Evolutionary conservation across 495 filamentous ascomycete genomes (phyloP), one percentile per base, ranked within the genome.

Genomic region (Talaromyces stipitatus): DNA sequence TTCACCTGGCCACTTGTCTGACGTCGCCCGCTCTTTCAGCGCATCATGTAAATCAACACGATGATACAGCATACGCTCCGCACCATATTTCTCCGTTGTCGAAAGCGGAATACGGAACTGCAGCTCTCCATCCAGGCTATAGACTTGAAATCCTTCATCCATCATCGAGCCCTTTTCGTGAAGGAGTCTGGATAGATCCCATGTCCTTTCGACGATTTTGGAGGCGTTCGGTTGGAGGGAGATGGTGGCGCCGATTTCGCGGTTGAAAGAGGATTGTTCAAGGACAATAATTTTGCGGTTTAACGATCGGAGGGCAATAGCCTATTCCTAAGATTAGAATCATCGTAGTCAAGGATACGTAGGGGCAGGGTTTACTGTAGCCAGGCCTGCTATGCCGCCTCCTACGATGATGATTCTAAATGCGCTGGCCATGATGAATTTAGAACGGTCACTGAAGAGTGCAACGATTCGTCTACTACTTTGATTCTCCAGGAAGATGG

Each of bases 141-240:
- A 72, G 11, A 67, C 59, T 20, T 63, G 61, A n/a, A 72, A 68
- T 2, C 62, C 66, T 22, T 64, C 61, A 29, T 71, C 66, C 5
- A 66, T 56, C 58, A 69, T 65, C 10, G 61, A 55, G 5, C 57
- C 57, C 0, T 58, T 57, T 20, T 61, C 56, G 1, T 50, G 30
- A 4, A 66, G 52, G 2, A 55, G 48, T 1, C 55, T 8, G 1
- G 54, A 22, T 18, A 67, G 47, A 6, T 50, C 57, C 65, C 66
- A 71, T 47, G 55, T 55, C 0, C 14, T 43, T 16, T 68, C 58
- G 9, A 66, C 54, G 24, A 71, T 68, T n/a, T 59, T 64, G 0
- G 64, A 65, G 5, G 64, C 67, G 46, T 71, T 71, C 1, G 69
- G 69, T 32, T 68, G 65, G 0, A 68, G 53, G 0, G 65, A 70